These are phyloP conservation scores for Kregervanrija fluxuum DNA, from an alignment of 805 yeast species.

Conservation along the genomic window DNA sequence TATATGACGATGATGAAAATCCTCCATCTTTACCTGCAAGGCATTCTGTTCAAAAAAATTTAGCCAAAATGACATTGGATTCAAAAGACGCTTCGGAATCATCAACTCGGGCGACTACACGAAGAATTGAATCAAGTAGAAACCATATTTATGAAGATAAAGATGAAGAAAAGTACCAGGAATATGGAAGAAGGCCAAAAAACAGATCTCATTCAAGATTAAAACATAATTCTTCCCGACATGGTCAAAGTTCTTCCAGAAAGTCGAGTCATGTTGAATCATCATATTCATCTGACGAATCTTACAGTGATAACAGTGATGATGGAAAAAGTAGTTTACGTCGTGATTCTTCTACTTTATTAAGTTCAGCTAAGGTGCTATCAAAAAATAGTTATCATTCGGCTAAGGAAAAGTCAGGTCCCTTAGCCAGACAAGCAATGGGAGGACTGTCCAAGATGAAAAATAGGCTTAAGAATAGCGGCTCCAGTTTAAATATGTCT, in stretches of 20 bases:
- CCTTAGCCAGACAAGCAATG: conserved; percentile 9
- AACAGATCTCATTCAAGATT: background rate
- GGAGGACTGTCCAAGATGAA: conserved; percentile 8
- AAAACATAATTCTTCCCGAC: no score
- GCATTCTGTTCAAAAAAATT: background rate
- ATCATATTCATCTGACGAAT: background rate
- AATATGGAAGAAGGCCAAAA: background rate
- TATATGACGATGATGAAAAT: background rate
- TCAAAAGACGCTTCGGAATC: background rate
- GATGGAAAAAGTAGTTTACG: background rate
- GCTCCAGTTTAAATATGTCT: background rate
- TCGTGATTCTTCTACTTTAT: conserved; percentile 6
- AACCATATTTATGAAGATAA: background rate
- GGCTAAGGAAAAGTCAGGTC: conserved; percentile 9
- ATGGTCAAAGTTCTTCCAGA: background rate
- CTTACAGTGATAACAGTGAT: background rate
- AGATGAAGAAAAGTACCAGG: background rate
- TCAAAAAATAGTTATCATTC: conserved; percentile 8
- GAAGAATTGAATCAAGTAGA: conserved; percentile 1
- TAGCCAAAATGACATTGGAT: background rate
- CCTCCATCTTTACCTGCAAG: conserved; percentile 5
- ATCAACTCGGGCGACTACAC: no score
- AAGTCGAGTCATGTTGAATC: background rate
- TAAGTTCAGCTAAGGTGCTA: conserved; percentile 6
- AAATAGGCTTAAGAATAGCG: conserved; percentile 4